These are phyloP conservation scores for Talaromyces adpressus DNA, from an alignment of 495 filamentous ascomycete genomes.

Conservation along the genomic window DNA sequence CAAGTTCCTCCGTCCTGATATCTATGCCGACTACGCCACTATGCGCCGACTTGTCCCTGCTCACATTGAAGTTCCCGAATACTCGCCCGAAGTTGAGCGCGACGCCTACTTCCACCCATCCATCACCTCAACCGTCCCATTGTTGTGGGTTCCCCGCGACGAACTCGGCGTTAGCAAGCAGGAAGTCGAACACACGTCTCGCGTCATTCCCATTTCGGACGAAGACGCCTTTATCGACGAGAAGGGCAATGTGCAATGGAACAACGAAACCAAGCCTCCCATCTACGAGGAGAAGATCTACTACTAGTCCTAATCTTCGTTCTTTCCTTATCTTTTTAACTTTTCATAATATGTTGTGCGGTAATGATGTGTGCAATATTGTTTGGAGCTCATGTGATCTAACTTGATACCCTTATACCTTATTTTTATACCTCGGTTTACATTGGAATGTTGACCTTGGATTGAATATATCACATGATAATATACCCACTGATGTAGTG, in stretches of 20 bases:
- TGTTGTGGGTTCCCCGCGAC: slow-evolving; percentile 83
- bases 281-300: slow-evolving; percentile 67
- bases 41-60: slow-evolving; percentile 68
- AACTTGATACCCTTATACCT: slow-evolving; percentile 4
- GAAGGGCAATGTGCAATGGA: slow-evolving; percentile 74
- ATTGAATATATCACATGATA: not conserved
- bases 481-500: not conserved
- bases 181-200: slow-evolving; percentile 64
- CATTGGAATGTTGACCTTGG: not conserved
- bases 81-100: slow-evolving; percentile 51
- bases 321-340: not conserved
- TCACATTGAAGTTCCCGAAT: slow-evolving; percentile 38
- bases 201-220: slow-evolving; percentile 74
- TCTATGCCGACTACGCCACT: slow-evolving; percentile 62
- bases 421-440: not conserved
- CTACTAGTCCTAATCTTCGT: slow-evolving; percentile 27
- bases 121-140: slow-evolving; percentile 53
- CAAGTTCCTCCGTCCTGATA: slow-evolving; percentile 74
- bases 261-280: slow-evolving; percentile 65
- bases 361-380: not conserved
- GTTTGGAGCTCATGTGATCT: not conserved
- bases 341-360: not conserved
- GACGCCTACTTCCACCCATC: slow-evolving; percentile 76
- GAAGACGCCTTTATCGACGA: slow-evolving; percentile 75
- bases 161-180: slow-evolving; percentile 66